Evolutionary conservation across 2,329 filamentous ascomycete genomes (phyloP), one percentile per base, ranked within the genome.

Genomic region (Sporothrix variecibatus): DNA sequence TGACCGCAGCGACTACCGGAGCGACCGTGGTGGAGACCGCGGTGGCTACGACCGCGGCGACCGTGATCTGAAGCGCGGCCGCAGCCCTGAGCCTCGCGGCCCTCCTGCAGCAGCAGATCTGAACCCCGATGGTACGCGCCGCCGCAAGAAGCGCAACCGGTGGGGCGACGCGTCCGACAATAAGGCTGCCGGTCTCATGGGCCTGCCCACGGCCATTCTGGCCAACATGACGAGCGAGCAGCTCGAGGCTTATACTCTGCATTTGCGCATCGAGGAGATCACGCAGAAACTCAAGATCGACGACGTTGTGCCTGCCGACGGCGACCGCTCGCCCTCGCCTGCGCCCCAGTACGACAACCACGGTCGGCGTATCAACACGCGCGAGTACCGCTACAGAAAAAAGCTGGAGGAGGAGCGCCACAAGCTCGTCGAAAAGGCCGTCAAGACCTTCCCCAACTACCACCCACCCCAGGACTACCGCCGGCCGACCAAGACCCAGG

Each of bases 361-460:
- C 81, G 96, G 96, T 87, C 94, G 95, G 79, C 96, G 96, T 94
- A 94, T 98, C 85, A 99, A 99, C 85, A 99, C 97, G 74, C 91
- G 97, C 84, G 97, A 99, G 86, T 97, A 95, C 85, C 94, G 96
- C 80, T 99, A 99, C 86, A 93, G 95, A 82, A 99, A 98, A 89
- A 92, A 92, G 77, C 93, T 99, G 77, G 96, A 99, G 86, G 96
- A 99, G 82, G 96, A 99, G 86, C 95, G 96, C 78, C 96, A 99
- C 86, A 98, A 98, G 85, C 89, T 98, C 79, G 94, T 99, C 82
- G 96, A 99, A 82, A 98, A 97, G 88, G 96, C 96, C 80, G 97
- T 98, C 94, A 98, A 98, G 88, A 94, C 94, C 81, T 98, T 99
- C 84, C 95, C 96, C 86, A 98, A 98, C 90, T 99, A 99, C 84